Conservation (phyloP, 78 protist species). For the Isochrysis galbana region DNA sequence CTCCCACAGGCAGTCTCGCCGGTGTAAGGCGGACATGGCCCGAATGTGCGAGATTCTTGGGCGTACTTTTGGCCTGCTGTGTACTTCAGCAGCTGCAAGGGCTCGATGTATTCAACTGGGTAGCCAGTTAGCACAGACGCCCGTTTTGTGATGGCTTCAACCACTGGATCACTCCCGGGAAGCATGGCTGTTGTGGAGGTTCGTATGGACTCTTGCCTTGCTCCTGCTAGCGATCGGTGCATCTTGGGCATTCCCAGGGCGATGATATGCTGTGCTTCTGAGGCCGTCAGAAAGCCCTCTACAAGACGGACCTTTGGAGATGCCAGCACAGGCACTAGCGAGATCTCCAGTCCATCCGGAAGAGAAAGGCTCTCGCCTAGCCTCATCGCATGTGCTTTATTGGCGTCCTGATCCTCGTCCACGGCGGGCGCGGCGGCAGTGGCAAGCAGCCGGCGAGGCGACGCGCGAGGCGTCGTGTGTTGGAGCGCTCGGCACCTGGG, state of each 20-base stretch:
- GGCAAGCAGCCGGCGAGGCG: neutral
- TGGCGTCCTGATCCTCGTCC: too few relatives aligned
- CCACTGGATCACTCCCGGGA: neutral
- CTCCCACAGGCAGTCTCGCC: too few relatives aligned
- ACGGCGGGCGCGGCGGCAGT: too few relatives aligned
- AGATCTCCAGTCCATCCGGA: neutral
- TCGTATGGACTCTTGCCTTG: neutral
- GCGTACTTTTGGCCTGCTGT: neutral
- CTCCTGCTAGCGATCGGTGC: neutral
- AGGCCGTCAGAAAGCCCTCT: neutral
- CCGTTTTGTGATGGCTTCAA: neutral
- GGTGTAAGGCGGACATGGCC: neutral
- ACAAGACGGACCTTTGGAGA: neutral
- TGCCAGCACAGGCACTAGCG: neutral
- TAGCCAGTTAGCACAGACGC: neutral
- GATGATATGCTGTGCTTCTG: neutral
- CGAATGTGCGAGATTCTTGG: neutral
- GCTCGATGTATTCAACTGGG: neutral
- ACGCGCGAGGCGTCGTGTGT: neutral
- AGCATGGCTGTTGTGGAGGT: neutral
- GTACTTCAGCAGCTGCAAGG: conserved; percentile 4
- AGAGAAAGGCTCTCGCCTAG: neutral
- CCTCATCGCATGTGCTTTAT: too few relatives aligned
- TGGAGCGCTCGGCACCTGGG: neutral
- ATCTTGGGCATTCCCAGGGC: neutral